phyloP scores from a whole-genome alignment of 2,329 filamentous ascomycete species.

The Exophiala viscosa region DNA sequence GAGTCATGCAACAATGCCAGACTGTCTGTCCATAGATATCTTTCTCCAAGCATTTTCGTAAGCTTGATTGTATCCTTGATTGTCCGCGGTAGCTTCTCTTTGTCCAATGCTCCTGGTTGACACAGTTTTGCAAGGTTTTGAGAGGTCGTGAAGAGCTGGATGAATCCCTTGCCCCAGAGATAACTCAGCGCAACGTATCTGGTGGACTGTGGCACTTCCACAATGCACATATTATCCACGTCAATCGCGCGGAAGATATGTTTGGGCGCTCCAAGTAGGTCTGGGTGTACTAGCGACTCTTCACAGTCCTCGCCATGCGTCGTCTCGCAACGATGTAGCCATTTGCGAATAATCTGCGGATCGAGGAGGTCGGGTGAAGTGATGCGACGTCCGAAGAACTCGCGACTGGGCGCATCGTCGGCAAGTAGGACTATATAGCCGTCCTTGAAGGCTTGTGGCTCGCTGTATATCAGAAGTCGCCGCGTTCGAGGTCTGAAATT shows the following conservation, averaged over 20 bases:
- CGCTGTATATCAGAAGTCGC: slow-evolving; percentile 27
- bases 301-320: slow-evolving; percentile 27
- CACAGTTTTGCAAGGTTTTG: slow-evolving; percentile 26
- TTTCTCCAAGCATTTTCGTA: slow-evolving; percentile 27
- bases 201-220: slow-evolving; percentile 19
- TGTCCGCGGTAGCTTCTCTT: slow-evolving; percentile 27
- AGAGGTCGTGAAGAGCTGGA: slow-evolving; percentile 27
- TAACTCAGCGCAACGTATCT: slow-evolving; percentile 30
- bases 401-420: slow-evolving; percentile 26
- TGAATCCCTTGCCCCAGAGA: slow-evolving; percentile 29
- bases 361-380: slow-evolving; percentile 26
- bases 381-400: slow-evolving; percentile 27
- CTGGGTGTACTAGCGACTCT: slow-evolving; percentile 27
- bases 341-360: slow-evolving; percentile 21
- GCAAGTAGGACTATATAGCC: slow-evolving; percentile 29
- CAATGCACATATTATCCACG: slow-evolving; percentile 28
- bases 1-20: slow-evolving; percentile 28
- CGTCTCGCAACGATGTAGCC: slow-evolving; percentile 26
- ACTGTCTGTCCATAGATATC: slow-evolving; percentile 30
- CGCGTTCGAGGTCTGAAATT: slow-evolving; percentile 23
- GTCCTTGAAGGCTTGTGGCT: slow-evolving; percentile 30
- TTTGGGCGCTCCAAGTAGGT: slow-evolving; percentile 21
- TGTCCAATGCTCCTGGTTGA: slow-evolving; percentile 24
- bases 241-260: slow-evolving; percentile 27
- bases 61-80: slow-evolving; percentile 29